These are phyloP conservation scores for Trichosporon inkin DNA, from an alignment of 1,284 basidiomycete genomes.

Conservation along the genomic window DNA sequence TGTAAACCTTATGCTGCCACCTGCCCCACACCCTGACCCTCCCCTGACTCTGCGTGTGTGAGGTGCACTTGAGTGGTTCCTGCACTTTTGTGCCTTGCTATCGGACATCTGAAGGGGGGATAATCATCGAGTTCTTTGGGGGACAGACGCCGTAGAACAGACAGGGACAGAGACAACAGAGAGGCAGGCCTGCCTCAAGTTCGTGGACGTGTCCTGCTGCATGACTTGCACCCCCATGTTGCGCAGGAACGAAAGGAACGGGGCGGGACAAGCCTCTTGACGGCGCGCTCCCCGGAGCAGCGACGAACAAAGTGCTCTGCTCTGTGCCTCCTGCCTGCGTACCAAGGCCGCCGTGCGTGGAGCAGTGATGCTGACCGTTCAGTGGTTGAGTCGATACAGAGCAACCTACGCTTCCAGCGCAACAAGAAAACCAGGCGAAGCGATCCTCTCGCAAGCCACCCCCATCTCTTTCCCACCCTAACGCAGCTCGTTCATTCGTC, in stretches of 20 bases:
- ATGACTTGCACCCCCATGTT: not conserved
- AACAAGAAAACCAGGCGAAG: too few relatives aligned
- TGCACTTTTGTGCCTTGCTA: slow-evolving; percentile 4
- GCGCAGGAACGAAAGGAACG: not conserved
- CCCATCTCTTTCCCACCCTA: too few relatives aligned
- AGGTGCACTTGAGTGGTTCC: slow-evolving; percentile 3
- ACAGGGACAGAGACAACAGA: not conserved
- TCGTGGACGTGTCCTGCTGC: not conserved
- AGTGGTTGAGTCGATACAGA: not conserved
- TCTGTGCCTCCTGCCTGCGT: not conserved
- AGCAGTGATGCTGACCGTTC: not conserved
- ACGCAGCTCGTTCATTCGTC: too few relatives aligned
- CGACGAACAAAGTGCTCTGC: not conserved
- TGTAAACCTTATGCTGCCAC: slow-evolving; percentile 11
- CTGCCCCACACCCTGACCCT: not conserved
- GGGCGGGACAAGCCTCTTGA: not conserved
- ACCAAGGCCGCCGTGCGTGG: not conserved
- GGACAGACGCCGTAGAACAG: not conserved
- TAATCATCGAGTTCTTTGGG: not conserved
- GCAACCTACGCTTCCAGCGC: too few relatives aligned
- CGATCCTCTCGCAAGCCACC: too few relatives aligned
- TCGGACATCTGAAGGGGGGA: not conserved
- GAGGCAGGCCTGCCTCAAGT: not conserved
- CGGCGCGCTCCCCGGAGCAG: not conserved
- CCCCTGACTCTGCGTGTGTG: not conserved